These are phyloP conservation scores for Aphanomyces astaci DNA, from an alignment of 352 stramenopile species.

Conservation along the genomic window DNA sequence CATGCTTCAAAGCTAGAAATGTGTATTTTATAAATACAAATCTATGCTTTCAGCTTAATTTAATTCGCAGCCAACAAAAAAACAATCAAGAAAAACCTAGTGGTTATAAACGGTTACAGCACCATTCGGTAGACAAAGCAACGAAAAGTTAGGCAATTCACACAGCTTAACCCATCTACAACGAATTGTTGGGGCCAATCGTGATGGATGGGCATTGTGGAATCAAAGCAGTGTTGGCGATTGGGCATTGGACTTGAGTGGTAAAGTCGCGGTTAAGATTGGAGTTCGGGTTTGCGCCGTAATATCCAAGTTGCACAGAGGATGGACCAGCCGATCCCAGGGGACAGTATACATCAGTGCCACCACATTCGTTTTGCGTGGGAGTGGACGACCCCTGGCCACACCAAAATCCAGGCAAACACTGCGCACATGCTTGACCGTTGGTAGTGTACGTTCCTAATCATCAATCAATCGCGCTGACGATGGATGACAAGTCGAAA, in stretches of 20 bases:
- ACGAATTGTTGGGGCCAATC: constrained; percentile 25
- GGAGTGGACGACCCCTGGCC: constrained; percentile 33
- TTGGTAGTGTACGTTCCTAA: constrained; percentile 42
- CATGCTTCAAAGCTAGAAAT: no score
- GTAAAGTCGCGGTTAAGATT: constrained; percentile 33
- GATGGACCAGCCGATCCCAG: constrained; percentile 36
- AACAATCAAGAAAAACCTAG: no score
- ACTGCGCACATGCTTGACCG: constrained; percentile 42
- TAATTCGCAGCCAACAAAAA: no score
- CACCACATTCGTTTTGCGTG: constrained; percentile 44
- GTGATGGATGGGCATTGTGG: constrained; percentile 53
- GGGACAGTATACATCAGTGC: constrained; percentile 39
- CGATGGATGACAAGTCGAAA: neutral
- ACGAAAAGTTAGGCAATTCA: neutral
- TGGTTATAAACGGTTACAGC: no score
- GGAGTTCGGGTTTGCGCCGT: constrained; percentile 25
- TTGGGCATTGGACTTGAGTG: constrained; percentile 32
- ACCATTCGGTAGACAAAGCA: neutral
- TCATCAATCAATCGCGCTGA: neutral
- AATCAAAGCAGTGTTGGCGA: constrained; percentile 39
- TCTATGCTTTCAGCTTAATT: no score
- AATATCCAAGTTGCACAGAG: constrained; percentile 35
- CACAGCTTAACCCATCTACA: neutral
- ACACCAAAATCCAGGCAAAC: constrained; percentile 56
- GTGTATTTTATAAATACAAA: no score